These are phyloP conservation scores for Auricularia sp. DNA, from an alignment of 768 basidiomycete species.

Conservation along the genomic window DNA sequence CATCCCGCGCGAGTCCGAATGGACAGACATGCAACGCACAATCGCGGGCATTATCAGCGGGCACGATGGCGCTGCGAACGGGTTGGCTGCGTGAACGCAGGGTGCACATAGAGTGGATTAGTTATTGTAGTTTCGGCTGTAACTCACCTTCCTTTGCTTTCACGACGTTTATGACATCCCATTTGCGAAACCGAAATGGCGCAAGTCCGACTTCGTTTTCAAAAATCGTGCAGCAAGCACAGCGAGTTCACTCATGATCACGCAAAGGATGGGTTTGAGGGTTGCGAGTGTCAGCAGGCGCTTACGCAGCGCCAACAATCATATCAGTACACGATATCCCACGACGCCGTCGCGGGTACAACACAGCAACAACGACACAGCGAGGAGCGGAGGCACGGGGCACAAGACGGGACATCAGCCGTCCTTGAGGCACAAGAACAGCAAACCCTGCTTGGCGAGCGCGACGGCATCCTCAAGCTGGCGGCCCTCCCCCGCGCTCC, in stretches of 20 bases:
- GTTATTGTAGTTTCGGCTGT: too few species aligned
- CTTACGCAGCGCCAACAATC: too few species aligned
- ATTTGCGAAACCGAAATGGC: too few species aligned
- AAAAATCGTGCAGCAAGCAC: too few species aligned
- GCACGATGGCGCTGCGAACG: slow-evolving; percentile 27
- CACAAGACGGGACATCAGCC: neutral
- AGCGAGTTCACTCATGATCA: too few species aligned
- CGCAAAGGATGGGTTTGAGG: too few species aligned
- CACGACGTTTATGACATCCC: too few species aligned
- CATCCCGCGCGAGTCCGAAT: slow-evolving; percentile 81
- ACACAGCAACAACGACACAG: neutral
- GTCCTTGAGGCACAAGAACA: slow-evolving; percentile 53
- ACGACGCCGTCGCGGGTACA: neutral
- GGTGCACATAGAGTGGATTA: neutral
- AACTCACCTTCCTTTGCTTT: too few species aligned
- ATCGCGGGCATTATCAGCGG: slow-evolving; percentile 58
- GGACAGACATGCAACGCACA: slow-evolving; percentile 87
- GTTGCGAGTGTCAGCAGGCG: too few species aligned
- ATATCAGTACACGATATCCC: neutral
- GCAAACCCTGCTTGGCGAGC: slow-evolving; percentile 68
- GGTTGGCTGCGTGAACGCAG: slow-evolving; percentile 10
- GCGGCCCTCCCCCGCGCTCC: slow-evolving; percentile 69
- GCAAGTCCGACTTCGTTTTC: too few species aligned
- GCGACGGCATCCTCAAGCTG: slow-evolving; percentile 74
- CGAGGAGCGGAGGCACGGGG: neutral